phyloP scores from a whole-genome alignment of 169 alveolate genomes.

The Plasmodium gaboni region DNA sequence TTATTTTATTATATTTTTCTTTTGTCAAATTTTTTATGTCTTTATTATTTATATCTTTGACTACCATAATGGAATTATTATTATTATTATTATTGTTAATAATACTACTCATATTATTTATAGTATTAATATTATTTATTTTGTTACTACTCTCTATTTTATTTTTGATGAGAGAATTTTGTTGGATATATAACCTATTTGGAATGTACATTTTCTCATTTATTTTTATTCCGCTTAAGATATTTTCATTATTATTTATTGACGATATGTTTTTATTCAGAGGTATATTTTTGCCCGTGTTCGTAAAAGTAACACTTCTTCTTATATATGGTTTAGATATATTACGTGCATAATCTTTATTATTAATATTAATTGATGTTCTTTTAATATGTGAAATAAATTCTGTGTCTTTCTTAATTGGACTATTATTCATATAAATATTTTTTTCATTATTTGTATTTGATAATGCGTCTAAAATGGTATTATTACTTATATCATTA shows the following conservation, averaged over 20 bases:
- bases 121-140: background rate
- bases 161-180: conserved; percentile 14
- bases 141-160: background rate
- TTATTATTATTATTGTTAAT: background rate
- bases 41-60: background rate
- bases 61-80: background rate
- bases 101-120: background rate
- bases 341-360: background rate
- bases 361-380: conserved; percentile 9
- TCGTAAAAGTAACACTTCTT: background rate
- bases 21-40: background rate
- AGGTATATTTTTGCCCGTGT: background rate
- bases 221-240: background rate
- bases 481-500: no score
- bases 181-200: background rate
- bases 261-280: background rate
- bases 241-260: background rate
- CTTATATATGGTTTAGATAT: background rate
- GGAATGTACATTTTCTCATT: background rate
- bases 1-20: conserved; percentile 5
- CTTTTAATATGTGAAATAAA: conserved; percentile 1
- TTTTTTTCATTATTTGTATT: conserved; percentile 12
- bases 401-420: conserved; percentile 7
- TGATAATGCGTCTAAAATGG: background rate
- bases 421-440: background rate